These are phyloP conservation scores for Ogataea haglerorum DNA, from an alignment of 805 yeast genomes.

Conservation along the genomic window DNA sequence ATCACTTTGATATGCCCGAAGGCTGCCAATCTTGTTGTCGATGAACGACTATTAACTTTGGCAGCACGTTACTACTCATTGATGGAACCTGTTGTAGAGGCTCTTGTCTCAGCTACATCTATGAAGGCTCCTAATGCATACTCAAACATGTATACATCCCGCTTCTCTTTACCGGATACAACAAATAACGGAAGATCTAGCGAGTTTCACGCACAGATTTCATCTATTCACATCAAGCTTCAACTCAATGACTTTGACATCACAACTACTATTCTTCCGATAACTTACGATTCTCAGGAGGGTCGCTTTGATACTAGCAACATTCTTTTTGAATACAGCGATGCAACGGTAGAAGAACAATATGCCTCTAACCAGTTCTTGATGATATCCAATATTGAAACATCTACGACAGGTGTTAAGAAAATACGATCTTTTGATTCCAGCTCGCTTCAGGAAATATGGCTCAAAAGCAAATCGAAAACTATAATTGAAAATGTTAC, in stretches of 20 bases:
- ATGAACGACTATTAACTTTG: constrained; percentile 5
- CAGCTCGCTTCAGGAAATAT: constrained; percentile 29
- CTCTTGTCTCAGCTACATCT: not conserved
- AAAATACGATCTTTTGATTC: constrained; percentile 25
- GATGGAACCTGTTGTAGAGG: constrained; percentile 17
- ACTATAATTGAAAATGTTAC: constrained; percentile 26
- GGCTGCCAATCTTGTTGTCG: constrained; percentile 29
- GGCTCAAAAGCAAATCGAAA: constrained; percentile 14
- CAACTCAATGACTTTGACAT: constrained; percentile 24
- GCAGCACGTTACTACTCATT: constrained; percentile 10
- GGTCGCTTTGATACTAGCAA: constrained; percentile 35
- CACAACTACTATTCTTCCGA: constrained; percentile 38
- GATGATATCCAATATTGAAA: constrained; percentile 23
- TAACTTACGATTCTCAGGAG: constrained; percentile 38
- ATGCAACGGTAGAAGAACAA: not conserved
- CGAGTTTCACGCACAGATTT: constrained; percentile 38
- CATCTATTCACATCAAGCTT: constrained; percentile 33
- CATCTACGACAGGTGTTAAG: not conserved
- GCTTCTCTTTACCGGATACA: not conserved
- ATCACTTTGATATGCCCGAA: constrained; percentile 45
- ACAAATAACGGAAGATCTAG: constrained; percentile 1
- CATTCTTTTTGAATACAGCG: constrained; percentile 24
- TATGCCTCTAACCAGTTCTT: constrained; percentile 20
- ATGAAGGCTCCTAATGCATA: not conserved
- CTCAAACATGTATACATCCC: not conserved